These are phyloP conservation scores for Myriangium duriaei DNA, from an alignment of 2,329 filamentous ascomycete species.

Conservation along the genomic window DNA sequence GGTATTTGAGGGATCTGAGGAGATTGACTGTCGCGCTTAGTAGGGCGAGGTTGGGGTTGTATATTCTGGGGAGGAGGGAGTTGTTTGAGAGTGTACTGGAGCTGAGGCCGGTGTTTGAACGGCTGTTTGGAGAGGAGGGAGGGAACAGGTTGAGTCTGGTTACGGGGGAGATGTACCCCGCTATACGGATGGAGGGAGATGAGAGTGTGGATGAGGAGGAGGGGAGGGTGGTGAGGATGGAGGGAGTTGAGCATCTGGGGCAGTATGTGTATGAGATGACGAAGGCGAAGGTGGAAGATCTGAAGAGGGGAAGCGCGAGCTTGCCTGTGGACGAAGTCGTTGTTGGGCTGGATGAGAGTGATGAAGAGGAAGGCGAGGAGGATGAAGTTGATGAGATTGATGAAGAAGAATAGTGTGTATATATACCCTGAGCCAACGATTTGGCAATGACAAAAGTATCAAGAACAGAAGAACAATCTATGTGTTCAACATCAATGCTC, in stretches of 20 bases:
- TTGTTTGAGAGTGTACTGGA: slow-evolving; percentile 86
- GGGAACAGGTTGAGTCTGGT: slow-evolving; percentile 58
- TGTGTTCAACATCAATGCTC: background rate
- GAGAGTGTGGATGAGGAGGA: slow-evolving; percentile 38
- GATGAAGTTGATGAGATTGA: slow-evolving; percentile 19
- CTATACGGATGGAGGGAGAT: slow-evolving; percentile 37
- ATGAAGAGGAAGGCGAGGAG: slow-evolving; percentile 19
- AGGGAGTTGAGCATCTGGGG: slow-evolving; percentile 82
- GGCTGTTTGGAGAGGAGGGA: slow-evolving; percentile 62
- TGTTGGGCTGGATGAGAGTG: slow-evolving; percentile 16
- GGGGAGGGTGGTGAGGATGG: slow-evolving; percentile 60
- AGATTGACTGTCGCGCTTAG: slow-evolving; percentile 91
- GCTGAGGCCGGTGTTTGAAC: slow-evolving; percentile 71
- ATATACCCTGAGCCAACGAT: background rate
- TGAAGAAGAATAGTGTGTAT: no score
- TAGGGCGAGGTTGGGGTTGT: slow-evolving; percentile 79
- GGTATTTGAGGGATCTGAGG: slow-evolving; percentile 85
- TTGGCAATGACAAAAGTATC: slow-evolving; percentile 1
- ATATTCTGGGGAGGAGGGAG: slow-evolving; percentile 75
- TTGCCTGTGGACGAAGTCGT: slow-evolving; percentile 24
- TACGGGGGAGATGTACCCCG: slow-evolving; percentile 68
- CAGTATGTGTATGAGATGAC: slow-evolving; percentile 98
- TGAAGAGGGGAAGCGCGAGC: slow-evolving; percentile 33
- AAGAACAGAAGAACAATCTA: background rate
- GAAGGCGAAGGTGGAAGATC: slow-evolving; percentile 50